Conservation (phyloP, 495 filamentous ascomycete genomes). For the Daldinia vernicosa region DNA sequence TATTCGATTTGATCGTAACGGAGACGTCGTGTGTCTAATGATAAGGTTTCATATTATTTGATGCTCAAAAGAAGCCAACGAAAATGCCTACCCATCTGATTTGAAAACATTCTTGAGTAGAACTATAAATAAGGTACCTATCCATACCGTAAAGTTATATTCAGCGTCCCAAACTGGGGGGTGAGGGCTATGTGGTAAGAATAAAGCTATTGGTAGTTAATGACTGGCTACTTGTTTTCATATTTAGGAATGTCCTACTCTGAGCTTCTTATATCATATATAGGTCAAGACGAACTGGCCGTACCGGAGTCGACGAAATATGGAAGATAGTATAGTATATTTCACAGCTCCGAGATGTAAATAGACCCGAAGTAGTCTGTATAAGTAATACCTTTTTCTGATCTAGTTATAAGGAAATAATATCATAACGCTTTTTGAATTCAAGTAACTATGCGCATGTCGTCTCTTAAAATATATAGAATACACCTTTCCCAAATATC, state of each 20-base stretch:
- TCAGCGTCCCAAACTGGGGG: neutral
- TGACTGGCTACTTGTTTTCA: neutral
- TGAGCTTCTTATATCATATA: neutral
- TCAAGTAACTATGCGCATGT: too few species aligned
- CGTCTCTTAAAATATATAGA: too few species aligned
- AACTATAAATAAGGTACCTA: neutral
- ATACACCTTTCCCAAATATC: too few species aligned
- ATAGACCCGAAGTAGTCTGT: too few species aligned
- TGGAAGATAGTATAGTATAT: neutral
- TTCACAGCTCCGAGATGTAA: too few species aligned
- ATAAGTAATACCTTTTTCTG: too few species aligned
- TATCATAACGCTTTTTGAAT: too few species aligned
- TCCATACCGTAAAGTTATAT: neutral
- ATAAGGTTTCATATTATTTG: neutral
- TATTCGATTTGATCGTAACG: constrained; percentile 6
- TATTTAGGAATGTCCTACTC: neutral
- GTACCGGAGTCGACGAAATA: too few species aligned
- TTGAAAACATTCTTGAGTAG: neutral
- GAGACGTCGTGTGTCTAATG: neutral
- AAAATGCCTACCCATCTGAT: neutral
- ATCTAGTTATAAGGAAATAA: too few species aligned
- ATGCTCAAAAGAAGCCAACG: neutral
- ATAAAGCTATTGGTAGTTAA: neutral
- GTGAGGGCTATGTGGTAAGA: neutral
- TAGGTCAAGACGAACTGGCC: too few species aligned